Conservation (phyloP, 2,329 filamentous ascomycete genomes). For the Blastomyces gilchristii region DNA sequence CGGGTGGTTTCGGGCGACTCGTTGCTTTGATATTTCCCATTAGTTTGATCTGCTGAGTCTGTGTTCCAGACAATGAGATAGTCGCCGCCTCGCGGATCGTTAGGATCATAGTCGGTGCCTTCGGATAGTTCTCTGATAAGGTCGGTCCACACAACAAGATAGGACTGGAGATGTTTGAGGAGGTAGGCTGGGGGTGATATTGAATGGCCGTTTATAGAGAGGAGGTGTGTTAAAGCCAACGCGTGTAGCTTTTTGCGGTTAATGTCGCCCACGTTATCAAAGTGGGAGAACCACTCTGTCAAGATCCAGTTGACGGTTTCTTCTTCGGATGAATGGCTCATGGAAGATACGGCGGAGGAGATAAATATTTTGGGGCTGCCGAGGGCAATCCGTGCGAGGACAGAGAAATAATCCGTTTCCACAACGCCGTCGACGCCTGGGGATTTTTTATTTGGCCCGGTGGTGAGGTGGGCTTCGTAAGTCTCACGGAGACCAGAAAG, state of each 20-base stretch:
- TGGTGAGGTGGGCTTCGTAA: constrained; percentile 65
- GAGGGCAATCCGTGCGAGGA: constrained; percentile 68
- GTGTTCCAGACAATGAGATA: constrained; percentile 34
- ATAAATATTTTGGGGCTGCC: constrained; percentile 61
- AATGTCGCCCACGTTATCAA: constrained; percentile 39
- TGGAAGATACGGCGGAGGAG: constrained; percentile 37
- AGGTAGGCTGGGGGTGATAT: constrained; percentile 32
- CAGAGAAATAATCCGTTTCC: constrained; percentile 74
- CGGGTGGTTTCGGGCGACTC: constrained; percentile 35
- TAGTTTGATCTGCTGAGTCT: constrained; percentile 20
- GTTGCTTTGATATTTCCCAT: constrained; percentile 25
- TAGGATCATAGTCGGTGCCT: constrained; percentile 29
- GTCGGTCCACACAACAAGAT: constrained; percentile 40
- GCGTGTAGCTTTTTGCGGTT: constrained; percentile 40
- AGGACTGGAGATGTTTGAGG: constrained; percentile 36
- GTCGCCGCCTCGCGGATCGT: constrained; percentile 27
- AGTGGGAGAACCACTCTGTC: constrained; percentile 40
- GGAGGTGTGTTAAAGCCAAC: constrained; percentile 37
- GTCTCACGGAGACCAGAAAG: constrained; percentile 57
- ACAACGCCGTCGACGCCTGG: constrained; percentile 62
- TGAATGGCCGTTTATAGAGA: constrained; percentile 29
- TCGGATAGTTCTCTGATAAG: constrained; percentile 37
- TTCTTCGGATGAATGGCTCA: constrained; percentile 24
- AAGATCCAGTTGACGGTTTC: constrained; percentile 35
- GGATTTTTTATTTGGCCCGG: constrained; percentile 63